Conservation (phyloP, 805 yeast genomes). For the Candida palmyrensis region DNA sequence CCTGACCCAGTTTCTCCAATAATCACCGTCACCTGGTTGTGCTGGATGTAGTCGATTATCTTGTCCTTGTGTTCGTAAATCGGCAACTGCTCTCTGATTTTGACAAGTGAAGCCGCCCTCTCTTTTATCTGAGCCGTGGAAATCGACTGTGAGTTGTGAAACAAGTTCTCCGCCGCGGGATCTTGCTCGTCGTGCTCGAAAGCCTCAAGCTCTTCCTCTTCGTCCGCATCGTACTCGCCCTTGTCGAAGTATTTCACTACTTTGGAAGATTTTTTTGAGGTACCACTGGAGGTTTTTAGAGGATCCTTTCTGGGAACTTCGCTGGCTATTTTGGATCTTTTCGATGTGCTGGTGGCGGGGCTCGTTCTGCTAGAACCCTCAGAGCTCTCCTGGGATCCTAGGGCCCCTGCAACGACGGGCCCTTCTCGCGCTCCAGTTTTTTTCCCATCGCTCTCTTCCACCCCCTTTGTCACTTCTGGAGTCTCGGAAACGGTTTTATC, state of each 20-base stretch:
- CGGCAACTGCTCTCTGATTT: conserved; percentile 59
- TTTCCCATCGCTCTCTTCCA: too few relatives aligned
- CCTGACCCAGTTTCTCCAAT: conserved; percentile 99
- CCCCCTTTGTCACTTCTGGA: conserved; percentile 1
- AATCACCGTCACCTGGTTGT: conserved; percentile 67
- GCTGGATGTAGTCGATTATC: conserved; percentile 48
- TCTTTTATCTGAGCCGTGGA: conserved; percentile 25
- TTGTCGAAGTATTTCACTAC: conserved; percentile 11
- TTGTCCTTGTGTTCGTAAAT: conserved; percentile 67
- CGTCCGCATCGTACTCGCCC: conserved; percentile 33
- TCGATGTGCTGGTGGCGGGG: not conserved
- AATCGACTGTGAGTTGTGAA: conserved; percentile 4
- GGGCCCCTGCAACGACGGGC: too few relatives aligned
- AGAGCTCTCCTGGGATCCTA: too few relatives aligned
- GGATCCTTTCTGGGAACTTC: too few relatives aligned
- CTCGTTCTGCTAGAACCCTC: conserved; percentile 3
- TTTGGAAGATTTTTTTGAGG: conserved; percentile 6
- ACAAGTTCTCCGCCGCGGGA: not conserved
- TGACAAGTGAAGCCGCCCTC: conserved; percentile 42
- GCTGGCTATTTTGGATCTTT: conserved; percentile 21
- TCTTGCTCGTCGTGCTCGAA: conserved; percentile 1
- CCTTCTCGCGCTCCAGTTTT: too few relatives aligned
- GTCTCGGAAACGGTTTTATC: conserved; percentile 1
- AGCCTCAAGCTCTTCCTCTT: too few relatives aligned
- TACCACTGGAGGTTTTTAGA: too few relatives aligned